Evolutionary conservation across 192 early-diverging fungal species (phyloP).

Genomic region (Rhizophlyctis rosea): DNA sequence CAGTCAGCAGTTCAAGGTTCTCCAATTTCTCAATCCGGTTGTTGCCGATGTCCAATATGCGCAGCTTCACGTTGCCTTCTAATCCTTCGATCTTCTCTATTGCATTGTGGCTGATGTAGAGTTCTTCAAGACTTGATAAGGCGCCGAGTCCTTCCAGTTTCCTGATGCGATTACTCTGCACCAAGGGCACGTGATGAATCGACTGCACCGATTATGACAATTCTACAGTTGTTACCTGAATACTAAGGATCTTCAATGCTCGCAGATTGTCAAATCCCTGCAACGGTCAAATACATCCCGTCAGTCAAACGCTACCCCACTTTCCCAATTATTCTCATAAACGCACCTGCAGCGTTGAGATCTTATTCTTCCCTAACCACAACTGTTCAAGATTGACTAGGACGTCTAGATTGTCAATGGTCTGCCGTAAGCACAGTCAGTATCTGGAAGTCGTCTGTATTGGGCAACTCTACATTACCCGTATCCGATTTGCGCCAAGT

Average conservation of each 20-base stretch:
- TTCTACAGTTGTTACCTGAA: constrained; percentile 31
- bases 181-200: neutral
- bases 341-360: constrained; percentile 69
- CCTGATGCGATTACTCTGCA: constrained; percentile 77
- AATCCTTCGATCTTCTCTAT: constrained; percentile 73
- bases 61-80: constrained; percentile 70
- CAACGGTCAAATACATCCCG: too few relatives aligned
- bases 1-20: constrained; percentile 63
- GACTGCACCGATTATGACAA: neutral
- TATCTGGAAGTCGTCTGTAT: neutral
- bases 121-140: constrained; percentile 73
- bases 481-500: constrained; percentile 91
- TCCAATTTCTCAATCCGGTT: constrained; percentile 75
- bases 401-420: constrained; percentile 77
- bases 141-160: constrained; percentile 71
- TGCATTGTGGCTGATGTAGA: constrained; percentile 92
- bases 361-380: constrained; percentile 98
- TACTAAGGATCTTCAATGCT: constrained; percentile 45
- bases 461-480: constrained; percentile 43
- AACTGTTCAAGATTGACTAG: constrained; percentile 83
- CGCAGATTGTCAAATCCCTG: constrained; percentile 51
- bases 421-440: constrained; percentile 25
- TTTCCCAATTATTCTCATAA: constrained; percentile 2
- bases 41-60: constrained; percentile 80
- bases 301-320: too few relatives aligned